Percentiles rank a stretch among this genome's conserved stretches.
These are phyloP conservation scores for Dictyostelium firmibasis DNA, from an alignment of 78 protist genomes.

Conservation along the genomic window DNA sequence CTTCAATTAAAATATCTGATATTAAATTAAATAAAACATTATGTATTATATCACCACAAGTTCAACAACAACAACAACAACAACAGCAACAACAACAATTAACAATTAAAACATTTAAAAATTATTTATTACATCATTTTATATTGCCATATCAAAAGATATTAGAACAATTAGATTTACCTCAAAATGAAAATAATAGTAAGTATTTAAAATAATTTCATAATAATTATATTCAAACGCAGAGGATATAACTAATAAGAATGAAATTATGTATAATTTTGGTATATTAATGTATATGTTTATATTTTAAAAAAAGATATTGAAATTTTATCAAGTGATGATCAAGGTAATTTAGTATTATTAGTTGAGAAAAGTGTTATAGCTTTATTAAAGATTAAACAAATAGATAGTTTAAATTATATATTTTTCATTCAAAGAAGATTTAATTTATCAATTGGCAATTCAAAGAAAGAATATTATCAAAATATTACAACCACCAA, in stretches of 20 bases:
- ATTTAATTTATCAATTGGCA: neutral
- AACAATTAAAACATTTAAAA: neutral
- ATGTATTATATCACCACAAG: conserved; percentile 23
- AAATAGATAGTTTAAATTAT: neutral
- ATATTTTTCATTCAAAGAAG: conserved; percentile 30
- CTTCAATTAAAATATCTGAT: neutral
- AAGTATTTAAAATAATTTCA: neutral
- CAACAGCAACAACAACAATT: neutral
- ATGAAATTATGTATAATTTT: too few relatives aligned
- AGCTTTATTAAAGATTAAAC: conserved; percentile 23
- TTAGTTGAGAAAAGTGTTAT: neutral
- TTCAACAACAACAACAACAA: conserved; percentile 7
- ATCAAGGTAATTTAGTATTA: conserved; percentile 11
- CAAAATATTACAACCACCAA: neutral
- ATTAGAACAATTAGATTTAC: conserved; percentile 4
- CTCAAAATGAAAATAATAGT: neutral
- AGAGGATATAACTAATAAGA: conserved; percentile 1
- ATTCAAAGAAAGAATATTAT: neutral
- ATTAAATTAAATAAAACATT: neutral
- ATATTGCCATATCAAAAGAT: neutral
- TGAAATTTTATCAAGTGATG: conserved; percentile 13
- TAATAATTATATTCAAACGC: neutral
- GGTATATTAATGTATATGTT: neutral
- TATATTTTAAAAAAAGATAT: neutral
- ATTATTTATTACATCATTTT: conserved; percentile 12